Evolutionary conservation across 2,329 filamentous ascomycete species (phyloP).

Genomic region (Sporothrix brasiliensis): DNA sequence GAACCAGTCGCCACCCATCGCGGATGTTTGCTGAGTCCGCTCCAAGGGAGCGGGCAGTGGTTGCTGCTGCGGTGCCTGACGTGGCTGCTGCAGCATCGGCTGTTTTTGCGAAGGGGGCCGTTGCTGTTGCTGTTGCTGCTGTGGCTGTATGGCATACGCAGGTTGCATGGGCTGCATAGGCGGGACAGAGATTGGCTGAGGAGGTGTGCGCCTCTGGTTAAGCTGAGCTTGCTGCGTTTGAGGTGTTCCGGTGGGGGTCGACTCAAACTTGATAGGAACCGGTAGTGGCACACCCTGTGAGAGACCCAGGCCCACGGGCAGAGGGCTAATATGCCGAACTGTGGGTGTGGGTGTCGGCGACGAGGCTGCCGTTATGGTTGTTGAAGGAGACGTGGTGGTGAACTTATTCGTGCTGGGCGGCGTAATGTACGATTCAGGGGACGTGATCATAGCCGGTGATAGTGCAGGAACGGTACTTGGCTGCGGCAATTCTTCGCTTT

Average conservation of each 20-base stretch:
- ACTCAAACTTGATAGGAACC: constrained; percentile 37
- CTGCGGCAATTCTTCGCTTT: constrained; percentile 43
- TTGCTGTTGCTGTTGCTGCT: constrained; percentile 38
- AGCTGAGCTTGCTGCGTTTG: constrained; percentile 37
- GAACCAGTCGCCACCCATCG: constrained; percentile 55
- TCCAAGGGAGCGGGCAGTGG: constrained; percentile 40
- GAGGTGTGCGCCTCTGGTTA: constrained; percentile 36
- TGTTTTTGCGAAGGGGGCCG: neutral
- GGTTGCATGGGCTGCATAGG: neutral
- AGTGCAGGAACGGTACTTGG: constrained; percentile 28
- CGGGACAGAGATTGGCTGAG: neutral
- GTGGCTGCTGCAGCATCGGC: constrained; percentile 3
- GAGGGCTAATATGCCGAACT: constrained; percentile 41
- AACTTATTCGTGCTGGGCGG: constrained; percentile 40
- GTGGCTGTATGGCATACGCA: constrained; percentile 48
- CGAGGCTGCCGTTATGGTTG: constrained; percentile 36
- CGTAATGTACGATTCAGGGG: constrained; percentile 48
- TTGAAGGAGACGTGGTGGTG: constrained; percentile 46
- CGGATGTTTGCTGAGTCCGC: constrained; percentile 47
- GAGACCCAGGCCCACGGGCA: constrained; percentile 34
- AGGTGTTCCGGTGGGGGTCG: constrained; percentile 32
- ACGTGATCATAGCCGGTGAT: constrained; percentile 46
- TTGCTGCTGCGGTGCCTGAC: constrained; percentile 24
- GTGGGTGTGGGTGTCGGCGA: constrained; percentile 45
- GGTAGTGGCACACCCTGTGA: constrained; percentile 8